Evolutionary conservation across 2,329 filamentous ascomycete genomes (phyloP).

Genomic region (Fusarium pseudoanthophilum): DNA sequence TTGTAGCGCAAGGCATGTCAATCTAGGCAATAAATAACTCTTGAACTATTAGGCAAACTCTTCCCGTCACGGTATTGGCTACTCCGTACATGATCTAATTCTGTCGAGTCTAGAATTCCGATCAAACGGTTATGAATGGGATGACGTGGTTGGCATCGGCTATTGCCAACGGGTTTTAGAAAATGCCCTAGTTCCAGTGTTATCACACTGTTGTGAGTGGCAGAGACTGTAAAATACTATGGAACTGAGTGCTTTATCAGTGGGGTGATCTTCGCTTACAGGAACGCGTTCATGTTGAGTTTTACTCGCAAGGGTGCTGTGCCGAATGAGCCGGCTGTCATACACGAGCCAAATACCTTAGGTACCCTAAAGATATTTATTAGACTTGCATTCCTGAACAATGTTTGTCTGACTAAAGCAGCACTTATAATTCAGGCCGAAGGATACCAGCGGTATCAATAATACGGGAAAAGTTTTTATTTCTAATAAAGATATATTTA

Average conservation of each 20-base stretch:
- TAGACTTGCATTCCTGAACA: not conserved
- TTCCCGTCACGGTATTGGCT: not conserved
- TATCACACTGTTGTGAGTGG: not conserved
- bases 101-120: not conserved
- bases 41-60: fast-evolving
- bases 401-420: fast-evolving
- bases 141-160: not conserved
- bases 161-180: not conserved
- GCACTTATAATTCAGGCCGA: not conserved
- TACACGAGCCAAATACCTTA: not conserved
- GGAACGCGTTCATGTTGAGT: not conserved
- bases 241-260: not conserved
- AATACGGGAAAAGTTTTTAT: no score
- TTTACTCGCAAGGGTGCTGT: not conserved
- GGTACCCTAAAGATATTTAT: not conserved
- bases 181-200: not conserved
- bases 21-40: fast-evolving
- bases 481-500: no score
- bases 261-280: not conserved
- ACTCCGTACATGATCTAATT: not conserved
- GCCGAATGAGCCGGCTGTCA: not conserved
- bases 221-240: not conserved
- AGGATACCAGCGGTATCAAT: not conserved
- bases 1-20: fast-evolving
- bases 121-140: not conserved